These are phyloP conservation scores for Pezicula carpinea DNA, from an alignment of 2,329 filamentous ascomycete genomes.

Conservation along the genomic window DNA sequence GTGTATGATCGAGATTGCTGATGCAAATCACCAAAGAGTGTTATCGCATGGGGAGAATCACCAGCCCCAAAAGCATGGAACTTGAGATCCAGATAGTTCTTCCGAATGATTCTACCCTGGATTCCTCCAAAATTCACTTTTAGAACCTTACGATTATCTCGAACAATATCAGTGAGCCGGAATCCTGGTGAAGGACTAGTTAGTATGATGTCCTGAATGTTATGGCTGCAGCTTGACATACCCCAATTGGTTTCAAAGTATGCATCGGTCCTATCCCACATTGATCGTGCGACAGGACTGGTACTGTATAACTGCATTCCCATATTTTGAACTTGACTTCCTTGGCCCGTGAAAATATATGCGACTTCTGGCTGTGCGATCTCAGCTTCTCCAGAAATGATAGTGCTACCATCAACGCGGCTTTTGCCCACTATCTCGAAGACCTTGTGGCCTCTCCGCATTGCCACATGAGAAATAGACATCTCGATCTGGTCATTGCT, in stretches of 20 bases:
- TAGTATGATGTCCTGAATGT: background rate
- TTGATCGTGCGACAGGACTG: constrained; percentile 89
- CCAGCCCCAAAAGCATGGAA: constrained; percentile 94
- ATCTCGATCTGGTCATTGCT: constrained; percentile 94
- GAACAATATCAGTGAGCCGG: constrained; percentile 97
- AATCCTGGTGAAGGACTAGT: constrained; percentile 65
- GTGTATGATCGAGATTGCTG: constrained; percentile 94
- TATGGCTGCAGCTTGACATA: no score
- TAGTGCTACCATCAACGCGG: constrained; percentile 93
- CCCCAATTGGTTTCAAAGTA: constrained; percentile 99
- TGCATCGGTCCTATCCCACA: constrained; percentile 96
- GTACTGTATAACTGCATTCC: constrained; percentile 97
- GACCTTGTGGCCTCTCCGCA: constrained; percentile 98
- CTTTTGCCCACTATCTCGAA: constrained; percentile 98
- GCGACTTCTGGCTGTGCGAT: constrained; percentile 95
- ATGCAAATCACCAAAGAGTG: constrained; percentile 97
- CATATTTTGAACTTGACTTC: constrained; percentile 98
- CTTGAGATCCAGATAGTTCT: constrained; percentile 99
- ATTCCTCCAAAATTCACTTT: constrained; percentile 97
- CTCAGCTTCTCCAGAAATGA: constrained; percentile 90
- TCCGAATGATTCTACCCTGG: constrained; percentile 91
- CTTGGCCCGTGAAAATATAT: constrained; percentile 97
- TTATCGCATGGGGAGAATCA: constrained; percentile 93
- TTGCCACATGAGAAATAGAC: constrained; percentile 92
- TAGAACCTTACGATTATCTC: constrained; percentile 98